Conservation (phyloP, 116 monocot genomes). For the Iris pallida region DNA sequence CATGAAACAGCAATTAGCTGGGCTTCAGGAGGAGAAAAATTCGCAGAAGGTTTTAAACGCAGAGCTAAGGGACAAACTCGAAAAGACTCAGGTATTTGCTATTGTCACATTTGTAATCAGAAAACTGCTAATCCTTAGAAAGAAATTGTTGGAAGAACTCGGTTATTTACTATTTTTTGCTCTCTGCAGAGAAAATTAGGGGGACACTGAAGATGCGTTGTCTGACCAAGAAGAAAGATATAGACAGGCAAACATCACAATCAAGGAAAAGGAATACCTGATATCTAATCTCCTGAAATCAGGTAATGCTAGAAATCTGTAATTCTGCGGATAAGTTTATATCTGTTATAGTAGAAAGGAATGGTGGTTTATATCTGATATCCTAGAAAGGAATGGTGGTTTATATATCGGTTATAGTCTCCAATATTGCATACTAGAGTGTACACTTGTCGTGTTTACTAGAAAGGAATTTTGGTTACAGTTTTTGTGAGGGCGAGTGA, state of each 20-base stretch:
- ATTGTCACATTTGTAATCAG: not conserved
- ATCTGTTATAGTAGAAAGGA: too few species aligned
- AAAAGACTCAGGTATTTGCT: conserved; percentile 62
- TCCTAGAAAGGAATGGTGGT: too few species aligned
- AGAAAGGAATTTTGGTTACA: too few species aligned
- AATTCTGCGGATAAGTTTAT: too few species aligned
- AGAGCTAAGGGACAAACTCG: conserved; percentile 75
- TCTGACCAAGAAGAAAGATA: conserved; percentile 82
- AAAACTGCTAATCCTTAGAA: not conserved
- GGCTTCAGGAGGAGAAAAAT: conserved; percentile 81
- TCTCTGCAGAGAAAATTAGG: conserved; percentile 59
- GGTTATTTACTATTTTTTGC: not conserved
- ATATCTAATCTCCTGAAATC: conserved; percentile 83
- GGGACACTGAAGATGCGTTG: conserved; percentile 58
- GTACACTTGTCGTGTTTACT: too few species aligned
- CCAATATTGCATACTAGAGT: too few species aligned
- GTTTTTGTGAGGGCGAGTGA: too few species aligned
- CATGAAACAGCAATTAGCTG: conserved; percentile 60
- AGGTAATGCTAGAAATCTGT: conserved; percentile 27
- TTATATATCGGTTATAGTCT: too few species aligned
- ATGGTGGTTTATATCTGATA: too few species aligned
- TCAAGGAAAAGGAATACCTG: conserved; percentile 87
- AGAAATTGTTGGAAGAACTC: not conserved
- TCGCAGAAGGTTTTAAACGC: conserved; percentile 54
- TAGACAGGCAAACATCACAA: conserved; percentile 68